Conservation (phyloP, 1,139 yeast species). For the Pneumocystis carinii region DNA sequence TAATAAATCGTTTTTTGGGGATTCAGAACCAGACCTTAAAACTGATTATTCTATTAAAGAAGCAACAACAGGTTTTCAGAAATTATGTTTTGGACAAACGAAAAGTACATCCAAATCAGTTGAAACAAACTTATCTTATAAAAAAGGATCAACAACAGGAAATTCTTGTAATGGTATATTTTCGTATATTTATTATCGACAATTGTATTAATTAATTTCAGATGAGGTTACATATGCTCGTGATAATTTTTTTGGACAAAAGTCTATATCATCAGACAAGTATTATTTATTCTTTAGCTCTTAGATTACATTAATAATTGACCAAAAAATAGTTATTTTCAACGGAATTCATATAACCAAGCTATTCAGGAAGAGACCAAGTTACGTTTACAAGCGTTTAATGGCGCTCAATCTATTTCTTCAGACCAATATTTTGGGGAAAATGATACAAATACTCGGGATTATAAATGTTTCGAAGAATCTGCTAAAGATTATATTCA, state of each 20-base stretch:
- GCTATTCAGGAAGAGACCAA: constrained; percentile 65
- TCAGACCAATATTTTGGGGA: constrained; percentile 81
- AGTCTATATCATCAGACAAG: constrained; percentile 79
- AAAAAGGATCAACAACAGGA: constrained; percentile 1
- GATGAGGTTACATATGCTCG: constrained; percentile 25
- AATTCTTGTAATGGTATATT: neutral
- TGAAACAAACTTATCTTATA: constrained; percentile 11
- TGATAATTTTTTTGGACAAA: constrained; percentile 71
- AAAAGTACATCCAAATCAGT: constrained; percentile 27
- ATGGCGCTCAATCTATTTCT: constrained; percentile 80
- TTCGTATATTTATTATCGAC: neutral
- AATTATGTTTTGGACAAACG: constrained; percentile 74
- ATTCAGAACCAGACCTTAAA: neutral
- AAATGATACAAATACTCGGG: constrained; percentile 17
- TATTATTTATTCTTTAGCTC: constrained; percentile 3
- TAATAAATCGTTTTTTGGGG: neutral
- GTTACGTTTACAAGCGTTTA: constrained; percentile 59
- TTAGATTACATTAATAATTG: neutral
- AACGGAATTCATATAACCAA: constrained; percentile 74
- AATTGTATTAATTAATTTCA: neutral
- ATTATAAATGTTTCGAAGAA: neutral
- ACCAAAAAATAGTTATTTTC: constrained; percentile 32
- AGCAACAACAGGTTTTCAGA: constrained; percentile 42
- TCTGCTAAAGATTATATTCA: neutral
- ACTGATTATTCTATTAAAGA: constrained; percentile 1